phyloP scores from a whole-genome alignment of 352 stramenopile species.

The Globisporangium ultimum region DNA sequence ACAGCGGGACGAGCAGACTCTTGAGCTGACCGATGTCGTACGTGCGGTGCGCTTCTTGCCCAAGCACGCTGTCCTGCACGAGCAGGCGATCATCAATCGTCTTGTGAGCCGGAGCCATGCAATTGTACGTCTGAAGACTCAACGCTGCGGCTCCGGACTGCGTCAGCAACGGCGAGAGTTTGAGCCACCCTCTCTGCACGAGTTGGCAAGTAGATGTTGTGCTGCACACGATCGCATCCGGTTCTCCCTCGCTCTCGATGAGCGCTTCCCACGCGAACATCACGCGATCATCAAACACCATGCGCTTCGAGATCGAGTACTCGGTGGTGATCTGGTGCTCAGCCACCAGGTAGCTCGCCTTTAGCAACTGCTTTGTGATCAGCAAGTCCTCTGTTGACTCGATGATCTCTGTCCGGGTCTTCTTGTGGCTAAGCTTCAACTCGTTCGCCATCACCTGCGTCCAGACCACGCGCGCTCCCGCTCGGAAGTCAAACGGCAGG shows the following conservation, averaged over 20 bases:
- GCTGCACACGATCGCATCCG: too few relatives aligned
- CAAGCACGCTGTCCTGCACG: too few relatives aligned
- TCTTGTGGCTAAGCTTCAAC: conserved; percentile 22
- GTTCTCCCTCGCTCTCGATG: conserved; percentile 1
- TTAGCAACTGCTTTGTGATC: conserved; percentile 3
- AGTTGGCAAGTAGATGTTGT: too few relatives aligned
- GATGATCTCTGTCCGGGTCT: conserved; percentile 15
- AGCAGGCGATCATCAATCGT: too few relatives aligned
- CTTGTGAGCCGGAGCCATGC: too few relatives aligned
- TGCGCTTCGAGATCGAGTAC: conserved; percentile 26
- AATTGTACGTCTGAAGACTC: too few relatives aligned
- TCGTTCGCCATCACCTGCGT: conserved; percentile 21
- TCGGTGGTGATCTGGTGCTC: conserved; percentile 14
- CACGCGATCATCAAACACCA: conserved; percentile 9
- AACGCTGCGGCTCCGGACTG: too few relatives aligned
- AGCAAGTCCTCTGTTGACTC: conserved; percentile 15
- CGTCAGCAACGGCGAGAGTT: too few relatives aligned
- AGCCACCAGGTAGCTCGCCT: conserved; percentile 3
- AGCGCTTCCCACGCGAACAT: conserved; percentile 17
- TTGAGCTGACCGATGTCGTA: too few relatives aligned
- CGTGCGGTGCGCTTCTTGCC: too few relatives aligned
- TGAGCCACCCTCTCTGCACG: too few relatives aligned
- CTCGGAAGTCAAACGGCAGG: conserved; percentile 10
- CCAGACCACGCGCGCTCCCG: conserved; percentile 31
- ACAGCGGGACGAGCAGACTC: too few relatives aligned